phyloP scores from a whole-genome alignment of 352 stramenopile genomes.

The Phytophthora pistaciae region DNA sequence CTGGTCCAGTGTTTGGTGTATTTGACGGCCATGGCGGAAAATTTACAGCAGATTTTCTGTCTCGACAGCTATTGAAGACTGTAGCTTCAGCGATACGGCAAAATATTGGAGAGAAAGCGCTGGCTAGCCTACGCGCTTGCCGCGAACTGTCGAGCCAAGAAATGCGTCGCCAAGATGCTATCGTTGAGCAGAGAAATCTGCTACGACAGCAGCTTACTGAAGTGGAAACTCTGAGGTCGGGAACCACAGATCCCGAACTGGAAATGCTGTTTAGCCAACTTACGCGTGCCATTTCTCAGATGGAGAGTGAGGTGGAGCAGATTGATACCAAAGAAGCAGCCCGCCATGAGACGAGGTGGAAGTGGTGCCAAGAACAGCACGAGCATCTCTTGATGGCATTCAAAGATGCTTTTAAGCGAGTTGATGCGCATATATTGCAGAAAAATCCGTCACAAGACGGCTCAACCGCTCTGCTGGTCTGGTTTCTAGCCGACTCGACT shows the following conservation, averaged over 20 bases:
- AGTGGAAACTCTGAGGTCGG: slow-evolving; percentile 23
- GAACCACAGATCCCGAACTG: slow-evolving; percentile 7
- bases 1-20: slow-evolving; percentile 61
- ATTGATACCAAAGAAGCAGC: slow-evolving; percentile 47
- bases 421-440: slow-evolving; percentile 53
- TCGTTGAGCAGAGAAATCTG: slow-evolving; percentile 37
- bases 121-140: slow-evolving; percentile 27
- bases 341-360: slow-evolving; percentile 23
- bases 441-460: slow-evolving; percentile 58
- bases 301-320: slow-evolving; percentile 38
- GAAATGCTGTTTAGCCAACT: slow-evolving; percentile 38
- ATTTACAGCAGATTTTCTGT: slow-evolving; percentile 59
- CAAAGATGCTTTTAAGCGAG: slow-evolving; percentile 47
- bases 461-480: slow-evolving; percentile 63
- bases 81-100: slow-evolving; percentile 39
- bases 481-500: slow-evolving; percentile 43
- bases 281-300: slow-evolving; percentile 24
- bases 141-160: slow-evolving; percentile 31
- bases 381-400: slow-evolving; percentile 41
- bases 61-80: slow-evolving; percentile 52
- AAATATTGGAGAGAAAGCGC: slow-evolving; percentile 30
- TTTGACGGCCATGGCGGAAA: slow-evolving; percentile 71
- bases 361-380: slow-evolving; percentile 41
- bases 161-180: slow-evolving; percentile 32
- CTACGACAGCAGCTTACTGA: slow-evolving; percentile 43